A percentile compares a stretch with the other conserved stretches of the same genome.
Conservation (phyloP, 495 filamentous ascomycete species). For the Penicillium verhagenii region DNA sequence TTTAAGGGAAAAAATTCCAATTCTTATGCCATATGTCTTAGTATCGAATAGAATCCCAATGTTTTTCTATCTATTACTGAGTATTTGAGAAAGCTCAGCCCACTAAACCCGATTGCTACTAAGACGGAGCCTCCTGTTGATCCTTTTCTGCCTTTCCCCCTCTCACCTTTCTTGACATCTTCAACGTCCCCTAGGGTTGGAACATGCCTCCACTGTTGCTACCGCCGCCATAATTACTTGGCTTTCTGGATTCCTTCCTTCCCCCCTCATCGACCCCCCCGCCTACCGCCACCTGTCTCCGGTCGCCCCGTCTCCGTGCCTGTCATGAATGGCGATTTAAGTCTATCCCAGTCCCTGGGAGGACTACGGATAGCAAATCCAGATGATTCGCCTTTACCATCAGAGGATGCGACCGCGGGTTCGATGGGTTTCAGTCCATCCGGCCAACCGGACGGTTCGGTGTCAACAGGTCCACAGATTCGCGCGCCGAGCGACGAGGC, state of each 20-base stretch:
- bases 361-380: constrained; percentile 97
- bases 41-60: background rate
- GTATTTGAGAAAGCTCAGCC: constrained; percentile 16
- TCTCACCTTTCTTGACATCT: constrained; percentile 16
- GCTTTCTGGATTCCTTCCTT: constrained; percentile 13
- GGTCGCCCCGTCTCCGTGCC: constrained; percentile 11
- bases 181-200: constrained; percentile 4
- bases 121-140: constrained; percentile 28
- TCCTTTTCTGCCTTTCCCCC: constrained; percentile 20
- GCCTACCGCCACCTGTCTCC: constrained; percentile 8
- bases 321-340: constrained; percentile 88
- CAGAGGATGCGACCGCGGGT: constrained; percentile 43
- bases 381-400: constrained; percentile 69
- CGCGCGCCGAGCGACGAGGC: constrained; percentile 17
- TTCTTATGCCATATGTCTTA: too few species aligned
- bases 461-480: constrained; percentile 29
- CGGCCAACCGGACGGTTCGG: constrained; percentile 26
- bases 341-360: constrained; percentile 87
- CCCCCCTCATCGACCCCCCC: constrained; percentile 1
- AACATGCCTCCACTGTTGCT: constrained; percentile 39
- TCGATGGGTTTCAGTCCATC: constrained; percentile 23
- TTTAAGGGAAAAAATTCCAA: too few species aligned
- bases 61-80: background rate
- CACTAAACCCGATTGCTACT: constrained; percentile 25
- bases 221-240: constrained; percentile 40